These are phyloP conservation scores for Aspergillus tubingensis DNA, from an alignment of 2,329 filamentous ascomycete genomes.

Conservation along the genomic window DNA sequence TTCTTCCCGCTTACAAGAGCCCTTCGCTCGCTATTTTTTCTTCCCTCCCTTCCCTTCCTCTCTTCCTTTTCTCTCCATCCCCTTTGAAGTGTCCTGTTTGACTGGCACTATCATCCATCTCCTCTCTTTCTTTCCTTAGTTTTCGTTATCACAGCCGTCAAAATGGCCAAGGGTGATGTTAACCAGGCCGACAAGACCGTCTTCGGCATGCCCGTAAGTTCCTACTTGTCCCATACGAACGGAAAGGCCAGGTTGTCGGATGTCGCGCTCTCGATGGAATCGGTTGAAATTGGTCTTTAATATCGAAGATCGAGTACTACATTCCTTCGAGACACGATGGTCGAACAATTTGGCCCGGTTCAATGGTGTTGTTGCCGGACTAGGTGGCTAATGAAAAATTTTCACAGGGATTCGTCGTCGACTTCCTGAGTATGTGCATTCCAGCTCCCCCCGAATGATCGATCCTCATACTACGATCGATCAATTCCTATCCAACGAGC, in stretches of 20 bases:
- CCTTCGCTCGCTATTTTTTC: slow-evolving; percentile 39
- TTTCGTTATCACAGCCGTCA: slow-evolving; percentile 46
- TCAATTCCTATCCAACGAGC: slow-evolving; percentile 9
- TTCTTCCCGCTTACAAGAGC: slow-evolving; percentile 42
- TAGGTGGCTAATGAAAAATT: slow-evolving; percentile 34
- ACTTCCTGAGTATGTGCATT: slow-evolving; percentile 91
- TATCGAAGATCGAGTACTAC: neutral
- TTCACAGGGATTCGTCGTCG: slow-evolving; percentile 83
- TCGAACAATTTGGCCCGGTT: slow-evolving; percentile 9
- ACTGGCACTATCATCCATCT: slow-evolving; percentile 39
- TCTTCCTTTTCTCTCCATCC: slow-evolving; percentile 45
- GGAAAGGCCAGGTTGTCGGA: slow-evolving; percentile 15
- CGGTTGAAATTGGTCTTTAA: neutral
- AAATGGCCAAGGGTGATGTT: slow-evolving; percentile 51
- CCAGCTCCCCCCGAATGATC: slow-evolving; percentile 4
- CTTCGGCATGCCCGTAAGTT: slow-evolving; percentile 55
- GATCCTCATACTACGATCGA: slow-evolving; percentile 9
- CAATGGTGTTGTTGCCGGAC: slow-evolving; percentile 1
- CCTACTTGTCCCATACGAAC: slow-evolving; percentile 13
- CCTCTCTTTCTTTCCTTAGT: slow-evolving; percentile 44
- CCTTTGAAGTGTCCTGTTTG: slow-evolving; percentile 34
- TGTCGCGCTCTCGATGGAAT: slow-evolving; percentile 11
- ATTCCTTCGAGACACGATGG: neutral
- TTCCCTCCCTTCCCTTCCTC: slow-evolving; percentile 40
- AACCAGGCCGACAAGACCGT: slow-evolving; percentile 56